Base-by-base conservation (phyloP, 2,329 filamentous ascomycete genomes). In the Paecilomyces dactylethromorphus region DNA sequence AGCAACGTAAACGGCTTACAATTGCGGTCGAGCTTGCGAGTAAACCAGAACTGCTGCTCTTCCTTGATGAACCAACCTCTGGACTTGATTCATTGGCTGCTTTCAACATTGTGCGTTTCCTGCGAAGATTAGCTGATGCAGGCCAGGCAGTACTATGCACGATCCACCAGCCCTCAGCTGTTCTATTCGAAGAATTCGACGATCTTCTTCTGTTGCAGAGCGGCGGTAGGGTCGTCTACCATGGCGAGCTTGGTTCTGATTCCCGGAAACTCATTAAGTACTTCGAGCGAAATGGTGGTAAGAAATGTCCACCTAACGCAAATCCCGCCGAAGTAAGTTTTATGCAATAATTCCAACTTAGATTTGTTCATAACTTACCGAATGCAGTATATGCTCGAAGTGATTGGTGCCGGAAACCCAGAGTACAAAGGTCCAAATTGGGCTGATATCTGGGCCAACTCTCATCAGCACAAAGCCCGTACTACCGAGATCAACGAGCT, bases 101-200 rank as follows among this genome's bases (percentile, higher is more conserved):
- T 0, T 87, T 83, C 63, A 84, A 86, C 63, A 87, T 87, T 61
- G 78, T 86, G 2, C 79, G 83, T 0, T 85, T 87, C 62, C 72
- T 88, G 7, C 79, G 83, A 3, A 86, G 86, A 65, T 76, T 88
- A 1, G 83, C 85, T 1, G 82, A 84, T n/a, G 88, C 89, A 2
- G 92, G 91, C 1, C 92, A 96, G 70, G 91, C 91, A 10, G 91
- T 96, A 65, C 82, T 96, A 3, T 95, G 91, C 76, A 96, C 92
- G 0, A 96, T 96, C 63, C 92, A 96, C 72, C 92, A 96, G 71
- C 91, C 92, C 1, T 93, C 92, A 64, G 89, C 90, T 15, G 87
- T 90, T 0, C 81, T 96, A 0, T 96, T 96, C 65, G 90, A 94
- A 72, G 88, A 92, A 73, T 96, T 96, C 64, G 91, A 96, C 70